Conservation (phyloP, 108 stramenopile genomes). For the Fragilaria crotonensis region DNA sequence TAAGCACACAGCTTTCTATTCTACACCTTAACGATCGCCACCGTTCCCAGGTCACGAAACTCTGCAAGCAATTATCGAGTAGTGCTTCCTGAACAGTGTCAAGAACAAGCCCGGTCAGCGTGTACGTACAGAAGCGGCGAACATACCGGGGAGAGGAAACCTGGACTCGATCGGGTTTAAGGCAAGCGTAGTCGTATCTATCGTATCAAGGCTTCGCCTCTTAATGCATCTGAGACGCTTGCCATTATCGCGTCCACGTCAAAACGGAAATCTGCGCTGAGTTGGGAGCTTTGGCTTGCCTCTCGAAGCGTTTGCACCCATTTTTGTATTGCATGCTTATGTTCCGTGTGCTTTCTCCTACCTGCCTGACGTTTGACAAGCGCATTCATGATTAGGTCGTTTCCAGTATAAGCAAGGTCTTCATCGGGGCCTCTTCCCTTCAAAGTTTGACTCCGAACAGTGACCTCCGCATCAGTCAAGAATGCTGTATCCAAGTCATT, state of each 20-base stretch:
- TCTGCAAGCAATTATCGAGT: no score
- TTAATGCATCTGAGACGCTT: no score
- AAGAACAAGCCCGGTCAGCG: no score
- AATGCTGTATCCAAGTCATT: conserved; percentile 28
- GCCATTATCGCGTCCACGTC: conserved; percentile 56
- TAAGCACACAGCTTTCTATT: no score
- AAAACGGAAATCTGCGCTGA: conserved; percentile 47
- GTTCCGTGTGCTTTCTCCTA: conserved; percentile 16
- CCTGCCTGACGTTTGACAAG: neutral
- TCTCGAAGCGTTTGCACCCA: conserved; percentile 56
- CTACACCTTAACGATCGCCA: no score
- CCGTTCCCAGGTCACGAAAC: no score
- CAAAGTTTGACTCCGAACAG: conserved; percentile 46
- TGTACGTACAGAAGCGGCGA: no score
- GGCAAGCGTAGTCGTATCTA: no score
- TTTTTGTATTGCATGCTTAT: conserved; percentile 26
- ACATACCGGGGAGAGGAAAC: no score
- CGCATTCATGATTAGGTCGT: neutral
- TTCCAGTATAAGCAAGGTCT: neutral
- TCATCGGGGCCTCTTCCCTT: conserved; percentile 6
- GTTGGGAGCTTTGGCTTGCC: conserved; percentile 16
- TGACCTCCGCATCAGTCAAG: conserved; percentile 70
- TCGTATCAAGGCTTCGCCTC: no score
- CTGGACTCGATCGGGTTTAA: no score
- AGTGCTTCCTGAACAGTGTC: no score